Evolutionary conservation across 305 asterid species (phyloP).

Genomic region (Solanum hybrid): DNA sequence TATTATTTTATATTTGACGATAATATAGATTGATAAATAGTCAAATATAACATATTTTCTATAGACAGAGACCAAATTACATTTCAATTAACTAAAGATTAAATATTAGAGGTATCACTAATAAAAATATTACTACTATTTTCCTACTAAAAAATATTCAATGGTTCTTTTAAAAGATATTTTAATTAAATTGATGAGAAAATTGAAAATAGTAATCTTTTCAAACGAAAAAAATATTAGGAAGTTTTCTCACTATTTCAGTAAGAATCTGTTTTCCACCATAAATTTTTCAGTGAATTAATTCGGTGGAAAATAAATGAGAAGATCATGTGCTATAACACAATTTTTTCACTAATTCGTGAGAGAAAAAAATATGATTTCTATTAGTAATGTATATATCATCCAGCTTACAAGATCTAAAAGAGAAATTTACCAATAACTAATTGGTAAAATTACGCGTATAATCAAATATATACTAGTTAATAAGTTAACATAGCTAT

Average conservation of each 20-base stretch:
- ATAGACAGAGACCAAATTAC: background rate
- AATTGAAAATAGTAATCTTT: too few relatives aligned
- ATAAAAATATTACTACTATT: background rate
- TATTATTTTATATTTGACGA: background rate
- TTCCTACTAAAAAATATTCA: background rate
- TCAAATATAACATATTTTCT: background rate
- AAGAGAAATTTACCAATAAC: background rate
- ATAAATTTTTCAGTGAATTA: too few relatives aligned
- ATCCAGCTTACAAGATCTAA: background rate
- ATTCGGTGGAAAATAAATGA: too few relatives aligned
- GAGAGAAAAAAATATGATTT: too few relatives aligned
- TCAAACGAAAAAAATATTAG: too few relatives aligned
- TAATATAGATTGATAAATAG: background rate
- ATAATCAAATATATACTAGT: too few relatives aligned
- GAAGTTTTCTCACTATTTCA: background rate
- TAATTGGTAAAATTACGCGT: too few relatives aligned
- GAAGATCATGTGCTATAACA: too few relatives aligned
- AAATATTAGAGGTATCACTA: background rate
- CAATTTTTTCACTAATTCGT: background rate
- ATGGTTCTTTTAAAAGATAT: background rate
- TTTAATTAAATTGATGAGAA: background rate
- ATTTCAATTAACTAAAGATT: background rate
- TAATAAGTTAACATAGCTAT: too few relatives aligned
- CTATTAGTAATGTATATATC: background rate
- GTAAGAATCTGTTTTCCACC: background rate